Evolutionary conservation across 2,329 filamentous ascomycete species (phyloP).

Genomic region (Sporothrix dimorphospora): DNA sequence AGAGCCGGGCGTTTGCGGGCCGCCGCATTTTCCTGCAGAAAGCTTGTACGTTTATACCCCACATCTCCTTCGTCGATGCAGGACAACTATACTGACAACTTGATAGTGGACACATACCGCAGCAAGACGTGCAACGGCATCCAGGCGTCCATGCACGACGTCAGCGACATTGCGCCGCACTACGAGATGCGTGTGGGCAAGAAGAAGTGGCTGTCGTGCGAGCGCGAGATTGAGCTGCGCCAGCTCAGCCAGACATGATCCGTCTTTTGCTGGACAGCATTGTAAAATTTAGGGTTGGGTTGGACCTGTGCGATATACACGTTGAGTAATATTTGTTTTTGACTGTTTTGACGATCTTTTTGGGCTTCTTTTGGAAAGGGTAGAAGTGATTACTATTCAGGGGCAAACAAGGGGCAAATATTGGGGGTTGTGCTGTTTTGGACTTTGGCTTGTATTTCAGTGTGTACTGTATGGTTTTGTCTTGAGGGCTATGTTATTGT

Average conservation of each 20-base stretch:
- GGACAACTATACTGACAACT: neutral
- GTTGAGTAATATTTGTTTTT: neutral
- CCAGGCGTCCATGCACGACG: slow-evolving; percentile 75
- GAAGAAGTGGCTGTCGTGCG: slow-evolving; percentile 59
- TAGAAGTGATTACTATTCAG: slow-evolving; percentile 2
- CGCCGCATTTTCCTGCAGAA: slow-evolving; percentile 86
- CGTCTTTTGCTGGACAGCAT: neutral
- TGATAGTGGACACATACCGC: slow-evolving; percentile 90
- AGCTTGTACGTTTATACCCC: too few relatives aligned
- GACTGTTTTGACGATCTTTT: neutral
- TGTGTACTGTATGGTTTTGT: neutral
- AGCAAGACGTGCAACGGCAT: slow-evolving; percentile 87
- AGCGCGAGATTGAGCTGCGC: slow-evolving; percentile 33
- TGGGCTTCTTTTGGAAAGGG: neutral
- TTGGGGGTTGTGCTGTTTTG: neutral
- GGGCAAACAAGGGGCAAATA: slow-evolving; percentile 1
- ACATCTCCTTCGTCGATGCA: too few relatives aligned
- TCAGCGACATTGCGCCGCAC: slow-evolving; percentile 74
- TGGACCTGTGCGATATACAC: neutral
- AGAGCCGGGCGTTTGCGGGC: slow-evolving; percentile 87
- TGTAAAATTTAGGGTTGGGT: neutral
- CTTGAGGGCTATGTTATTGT: neutral
- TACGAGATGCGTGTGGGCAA: slow-evolving; percentile 90
- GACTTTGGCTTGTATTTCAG: neutral
- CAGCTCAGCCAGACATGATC: slow-evolving; percentile 29